Evolutionary conservation across 495 filamentous ascomycete genomes (phyloP), one percentile per base, ranked within the genome.

Genomic region (Lentithecium fluviatile): DNA sequence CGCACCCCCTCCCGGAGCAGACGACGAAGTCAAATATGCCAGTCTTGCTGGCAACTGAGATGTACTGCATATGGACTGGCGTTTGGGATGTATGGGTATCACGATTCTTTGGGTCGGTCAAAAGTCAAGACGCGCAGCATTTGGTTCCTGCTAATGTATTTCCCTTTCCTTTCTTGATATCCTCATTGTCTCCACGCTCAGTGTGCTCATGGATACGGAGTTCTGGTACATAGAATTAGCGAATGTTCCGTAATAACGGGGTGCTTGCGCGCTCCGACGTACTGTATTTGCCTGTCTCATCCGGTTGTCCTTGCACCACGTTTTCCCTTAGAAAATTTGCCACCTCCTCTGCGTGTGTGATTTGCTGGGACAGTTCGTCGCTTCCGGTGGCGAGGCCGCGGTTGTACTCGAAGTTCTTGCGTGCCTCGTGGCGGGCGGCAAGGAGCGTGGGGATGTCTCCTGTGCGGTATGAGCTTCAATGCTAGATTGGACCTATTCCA

Each of bases 101-200:
- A 64, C 61, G 45, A 34, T 57, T 64, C 6, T 37, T 59, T 45
- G 42, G 42, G 19, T 10, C 15, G 12, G 46, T 46, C 51, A 59
- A 62, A 61, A 50, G 12, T 65, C 50, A 70, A 36, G 56, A 57
- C 43, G 56, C 60, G 52, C 56, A 66, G 64, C 69, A 71, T 59
- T 71, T 71, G 19, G 32, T 51, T 56, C 64, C 69, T 45, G 58
- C 50, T 58, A 71, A 47, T 50, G 58, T 67, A 37, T 55, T 68
- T n/a, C 52, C 68, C 43, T 56, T 65, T 60, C 36, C 58, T 21
- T 56, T 64, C 47, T 67, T 71, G 66, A 95, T 82, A 6, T 85
- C 88, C 54, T 95, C 89, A 68, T 98, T 98, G 76, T 96, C 89
- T 26, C 92, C 91, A 34, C 89, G 80, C 74, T 97, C 94, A 45